phyloP scores from a whole-genome alignment of 169 alveolate genomes.

The Perkinsus olseni region DNA sequence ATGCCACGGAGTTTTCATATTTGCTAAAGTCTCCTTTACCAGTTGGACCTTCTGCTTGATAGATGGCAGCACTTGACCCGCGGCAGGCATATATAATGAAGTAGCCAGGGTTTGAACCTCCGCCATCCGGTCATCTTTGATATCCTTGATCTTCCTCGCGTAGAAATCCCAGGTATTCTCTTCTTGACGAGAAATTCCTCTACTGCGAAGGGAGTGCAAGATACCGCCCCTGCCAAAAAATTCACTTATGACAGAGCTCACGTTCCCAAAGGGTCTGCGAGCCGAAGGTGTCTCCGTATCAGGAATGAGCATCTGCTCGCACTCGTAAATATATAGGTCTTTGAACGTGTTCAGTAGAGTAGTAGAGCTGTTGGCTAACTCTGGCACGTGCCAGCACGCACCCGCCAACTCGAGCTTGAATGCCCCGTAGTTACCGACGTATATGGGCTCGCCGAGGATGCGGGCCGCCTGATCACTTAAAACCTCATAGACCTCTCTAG shows the following conservation, averaged over 20 bases:
- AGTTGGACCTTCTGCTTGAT: background rate
- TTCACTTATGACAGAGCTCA: background rate
- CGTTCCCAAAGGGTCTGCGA: conserved; percentile 2
- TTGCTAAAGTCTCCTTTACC: background rate
- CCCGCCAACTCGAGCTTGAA: conserved; percentile 14
- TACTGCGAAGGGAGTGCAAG: background rate
- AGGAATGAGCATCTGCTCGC: background rate
- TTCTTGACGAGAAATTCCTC: conserved; percentile 3
- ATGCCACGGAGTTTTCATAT: background rate
- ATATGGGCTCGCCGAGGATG: conserved; percentile 8
- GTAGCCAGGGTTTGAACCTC: background rate
- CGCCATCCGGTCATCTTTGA: background rate
- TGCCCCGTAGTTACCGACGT: background rate
- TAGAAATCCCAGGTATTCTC: background rate
- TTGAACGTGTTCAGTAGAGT: conserved; percentile 1
- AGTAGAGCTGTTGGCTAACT: background rate
- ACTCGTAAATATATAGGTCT: conserved; percentile 6
- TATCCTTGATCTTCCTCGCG: background rate
- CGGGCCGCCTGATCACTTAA: conserved; percentile 5
- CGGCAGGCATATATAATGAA: background rate
- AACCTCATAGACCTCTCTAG: conserved; percentile 5
- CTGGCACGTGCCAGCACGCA: conserved; percentile 16
- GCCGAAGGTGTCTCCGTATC: background rate
- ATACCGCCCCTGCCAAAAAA: background rate
- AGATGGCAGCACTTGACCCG: background rate